A percentile compares a stretch with the other conserved stretches of the same genome.
Conservation (phyloP, 2,329 filamentous ascomycete genomes). For the Elsinoe necatrix region DNA sequence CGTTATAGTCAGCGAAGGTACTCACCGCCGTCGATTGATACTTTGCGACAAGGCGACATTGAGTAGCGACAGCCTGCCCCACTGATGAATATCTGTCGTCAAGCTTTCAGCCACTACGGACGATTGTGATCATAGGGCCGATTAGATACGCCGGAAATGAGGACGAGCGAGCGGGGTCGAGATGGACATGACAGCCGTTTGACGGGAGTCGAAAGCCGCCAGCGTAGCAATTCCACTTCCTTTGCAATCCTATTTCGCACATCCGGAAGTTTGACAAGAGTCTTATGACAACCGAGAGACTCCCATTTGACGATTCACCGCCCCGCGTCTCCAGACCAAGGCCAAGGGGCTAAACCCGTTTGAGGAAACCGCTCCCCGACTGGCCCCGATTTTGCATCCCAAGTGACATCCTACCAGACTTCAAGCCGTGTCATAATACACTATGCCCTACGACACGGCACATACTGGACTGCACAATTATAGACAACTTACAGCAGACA, state of each 20-base stretch:
- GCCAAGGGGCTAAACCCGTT: slow-evolving; percentile 1
- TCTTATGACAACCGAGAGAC: slow-evolving; percentile 3
- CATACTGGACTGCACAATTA: not conserved
- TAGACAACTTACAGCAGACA: not conserved
- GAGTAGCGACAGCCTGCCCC: not conserved
- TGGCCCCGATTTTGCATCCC: slow-evolving; percentile 3
- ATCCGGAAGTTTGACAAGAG: not conserved
- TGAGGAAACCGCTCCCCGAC: slow-evolving; percentile 10
- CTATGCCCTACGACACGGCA: not conserved
- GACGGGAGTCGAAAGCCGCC: not conserved
- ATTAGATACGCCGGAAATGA: slow-evolving; percentile 4
- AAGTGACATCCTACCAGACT: slow-evolving; percentile 6
- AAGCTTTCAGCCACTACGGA: slow-evolving; percentile 7
- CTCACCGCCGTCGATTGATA: not conserved
- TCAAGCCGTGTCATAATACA: not conserved
- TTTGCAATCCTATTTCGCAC: not conserved
- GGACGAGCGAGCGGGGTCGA: not conserved
- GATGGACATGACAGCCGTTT: not conserved
- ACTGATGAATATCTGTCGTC: not conserved
- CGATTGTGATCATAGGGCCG: slow-evolving; percentile 9
- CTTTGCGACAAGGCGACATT: not conserved
- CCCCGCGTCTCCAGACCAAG: not conserved
- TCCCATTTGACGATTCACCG: slow-evolving; percentile 8
- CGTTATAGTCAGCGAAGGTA: not conserved
- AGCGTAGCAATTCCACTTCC: not conserved